These are phyloP conservation scores for Tuber indicum DNA, from an alignment of 495 filamentous ascomycete species.

Conservation along the genomic window DNA sequence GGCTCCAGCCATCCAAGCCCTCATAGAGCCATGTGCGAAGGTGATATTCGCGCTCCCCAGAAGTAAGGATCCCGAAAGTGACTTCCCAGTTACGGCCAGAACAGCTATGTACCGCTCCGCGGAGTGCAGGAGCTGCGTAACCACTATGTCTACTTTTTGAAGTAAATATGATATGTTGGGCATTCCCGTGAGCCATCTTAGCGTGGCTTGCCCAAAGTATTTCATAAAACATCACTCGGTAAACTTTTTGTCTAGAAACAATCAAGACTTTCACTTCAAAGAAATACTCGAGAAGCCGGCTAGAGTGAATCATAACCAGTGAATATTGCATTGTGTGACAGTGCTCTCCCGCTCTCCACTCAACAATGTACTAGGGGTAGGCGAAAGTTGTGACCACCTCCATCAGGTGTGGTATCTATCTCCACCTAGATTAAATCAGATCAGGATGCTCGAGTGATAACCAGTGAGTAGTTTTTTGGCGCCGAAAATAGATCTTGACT, in stretches of 20 bases:
- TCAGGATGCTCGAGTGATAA: no score
- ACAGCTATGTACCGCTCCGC: not conserved
- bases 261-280: not conserved
- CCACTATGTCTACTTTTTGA: not conserved
- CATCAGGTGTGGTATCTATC: no score
- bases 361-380: not conserved
- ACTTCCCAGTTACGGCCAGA: not conserved
- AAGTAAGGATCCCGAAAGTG: not conserved
- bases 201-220: not conserved
- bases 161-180: not conserved
- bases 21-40: not conserved
- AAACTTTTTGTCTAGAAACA: not conserved
- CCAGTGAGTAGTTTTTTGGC: no score
- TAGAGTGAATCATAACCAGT: not conserved
- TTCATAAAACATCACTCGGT: not conserved
- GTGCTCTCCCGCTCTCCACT: not conserved
- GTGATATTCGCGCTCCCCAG: not conserved
- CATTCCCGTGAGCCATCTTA: not conserved
- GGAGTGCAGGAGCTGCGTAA: not conserved
- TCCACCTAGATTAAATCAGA: no score
- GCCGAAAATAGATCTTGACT: no score
- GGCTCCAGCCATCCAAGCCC: not conserved
- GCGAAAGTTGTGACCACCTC: no score
- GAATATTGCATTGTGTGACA: not conserved
- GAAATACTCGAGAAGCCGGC: not conserved